Percentiles rank a stretch among this genome's conserved stretches.
Evolutionary conservation across 202 grass and related monocot genomes (phyloP).

Genomic region (Brachypodium distachyon): DNA sequence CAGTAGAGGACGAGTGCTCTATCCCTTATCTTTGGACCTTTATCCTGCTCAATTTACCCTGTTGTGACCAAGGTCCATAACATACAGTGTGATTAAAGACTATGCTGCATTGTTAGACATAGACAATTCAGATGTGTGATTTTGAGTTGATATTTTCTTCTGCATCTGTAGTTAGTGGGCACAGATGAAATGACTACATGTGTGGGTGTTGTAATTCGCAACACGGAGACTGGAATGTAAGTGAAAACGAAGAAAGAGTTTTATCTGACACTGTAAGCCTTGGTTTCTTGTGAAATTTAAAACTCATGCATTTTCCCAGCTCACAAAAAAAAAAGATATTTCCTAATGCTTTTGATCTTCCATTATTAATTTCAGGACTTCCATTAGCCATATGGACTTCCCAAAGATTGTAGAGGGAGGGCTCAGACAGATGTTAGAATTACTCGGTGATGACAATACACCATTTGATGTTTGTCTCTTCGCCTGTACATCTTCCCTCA

Average conservation of each 20-base stretch:
- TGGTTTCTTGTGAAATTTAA: constrained; percentile 12
- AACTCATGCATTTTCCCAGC: not conserved
- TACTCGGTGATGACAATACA: constrained; percentile 51
- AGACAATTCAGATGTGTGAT: not conserved
- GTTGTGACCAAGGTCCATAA: no score
- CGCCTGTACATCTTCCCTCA: not conserved
- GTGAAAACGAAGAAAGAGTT: constrained; percentile 26
- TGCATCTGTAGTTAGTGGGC: constrained; percentile 57
- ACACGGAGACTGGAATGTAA: constrained; percentile 84
- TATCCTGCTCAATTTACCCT: no score
- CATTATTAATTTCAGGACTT: constrained; percentile 46
- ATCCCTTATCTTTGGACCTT: no score
- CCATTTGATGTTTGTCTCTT: constrained; percentile 82
- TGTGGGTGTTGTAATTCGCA: constrained; percentile 68
- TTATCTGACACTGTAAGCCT: constrained; percentile 29
- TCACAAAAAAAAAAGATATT: not conserved
- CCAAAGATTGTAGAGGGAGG: constrained; percentile 58
- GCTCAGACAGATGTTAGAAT: constrained; percentile 70
- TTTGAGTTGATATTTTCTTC: constrained; percentile 12
- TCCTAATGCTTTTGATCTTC: constrained; percentile 9
- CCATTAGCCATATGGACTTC: constrained; percentile 86
- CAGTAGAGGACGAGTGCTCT: no score
- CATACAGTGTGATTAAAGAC: not conserved
- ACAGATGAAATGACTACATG: constrained; percentile 92
- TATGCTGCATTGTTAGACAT: not conserved